A percentile compares a stretch with the other conserved stretches of the same genome.
Conservation (phyloP, 2,329 filamentous ascomycete species). For the Talaromyces sp. region DNA sequence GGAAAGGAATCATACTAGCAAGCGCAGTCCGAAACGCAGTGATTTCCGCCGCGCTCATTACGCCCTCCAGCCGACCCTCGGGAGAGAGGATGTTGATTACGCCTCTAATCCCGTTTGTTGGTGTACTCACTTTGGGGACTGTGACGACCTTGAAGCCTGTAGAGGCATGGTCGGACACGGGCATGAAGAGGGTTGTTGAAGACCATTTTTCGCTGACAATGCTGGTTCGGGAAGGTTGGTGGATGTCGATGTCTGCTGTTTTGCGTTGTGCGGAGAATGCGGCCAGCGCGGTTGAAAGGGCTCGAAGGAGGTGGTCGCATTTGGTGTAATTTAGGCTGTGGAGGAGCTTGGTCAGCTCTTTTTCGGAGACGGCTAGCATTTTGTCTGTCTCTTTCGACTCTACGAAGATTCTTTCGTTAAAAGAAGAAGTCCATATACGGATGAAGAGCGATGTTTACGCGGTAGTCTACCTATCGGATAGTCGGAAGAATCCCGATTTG, state of each 20-base stretch:
- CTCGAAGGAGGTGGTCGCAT: constrained; percentile 35
- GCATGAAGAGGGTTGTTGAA: constrained; percentile 69
- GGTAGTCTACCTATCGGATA: neutral
- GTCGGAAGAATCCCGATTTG: neutral
- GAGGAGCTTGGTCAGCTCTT: constrained; percentile 34
- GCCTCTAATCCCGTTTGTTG: constrained; percentile 52
- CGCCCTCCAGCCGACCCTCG: constrained; percentile 60
- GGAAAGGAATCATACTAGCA: constrained; percentile 64
- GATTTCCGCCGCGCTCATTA: constrained; percentile 69
- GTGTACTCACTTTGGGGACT: constrained; percentile 43
- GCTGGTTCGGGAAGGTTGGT: constrained; percentile 44
- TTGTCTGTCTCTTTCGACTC: neutral
- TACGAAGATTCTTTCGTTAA: neutral
- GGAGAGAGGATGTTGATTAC: constrained; percentile 67
- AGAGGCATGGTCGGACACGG: constrained; percentile 60
- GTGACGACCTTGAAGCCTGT: constrained; percentile 73
- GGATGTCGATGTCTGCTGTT: constrained; percentile 26
- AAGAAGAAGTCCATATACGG: neutral
- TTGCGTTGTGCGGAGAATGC: constrained; percentile 29
- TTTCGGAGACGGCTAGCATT: constrained; percentile 37
- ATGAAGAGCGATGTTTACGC: neutral
- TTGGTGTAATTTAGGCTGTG: constrained; percentile 30
- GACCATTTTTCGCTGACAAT: constrained; percentile 37
- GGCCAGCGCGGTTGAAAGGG: constrained; percentile 35
- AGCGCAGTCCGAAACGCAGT: constrained; percentile 80